Evolutionary conservation across 208 protist species (phyloP), one percentile per base, ranked within the genome.

Genomic region (Trypanosoma platydactyli): DNA sequence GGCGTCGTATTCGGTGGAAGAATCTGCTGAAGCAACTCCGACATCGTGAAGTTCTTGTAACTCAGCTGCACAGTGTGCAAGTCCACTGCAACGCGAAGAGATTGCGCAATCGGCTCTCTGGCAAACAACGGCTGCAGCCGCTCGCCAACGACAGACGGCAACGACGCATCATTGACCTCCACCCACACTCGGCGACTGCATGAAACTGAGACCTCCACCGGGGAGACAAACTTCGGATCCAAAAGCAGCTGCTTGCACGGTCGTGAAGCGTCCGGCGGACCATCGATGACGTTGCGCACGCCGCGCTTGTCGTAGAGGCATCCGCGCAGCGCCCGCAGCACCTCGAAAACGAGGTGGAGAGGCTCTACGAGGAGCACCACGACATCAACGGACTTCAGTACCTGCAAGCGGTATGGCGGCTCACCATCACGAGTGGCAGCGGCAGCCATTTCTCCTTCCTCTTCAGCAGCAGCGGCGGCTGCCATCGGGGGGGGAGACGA

Each of bases 41-140:
- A 67, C 86, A 92, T 94, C 6, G 88, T 92, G 76, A 89, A 96
- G 50, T 92, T 93, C 27, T 66, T 51, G 52, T 88, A 84, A 25
- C 65, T 81, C 16, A 95, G 75, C n/a, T 42, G 15, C 27, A 95
- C 73, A 27, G 0, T 59, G 44, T 80, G 68, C 5, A 56, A 46
- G 1, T 81, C 66, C 29, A 88, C 53, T 18, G 71, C 76, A 20
- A 89, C 48, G 0, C 46, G 42, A 27, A 79, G 45, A 42, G 0
- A 24, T n/a, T 33, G 30, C 13, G 40, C 51, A 12, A 44, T 11
- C 24, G 45, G 24, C 4, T 18, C 35, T 13, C 48, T 25, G 20
- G 33, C 13, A 42, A 27, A 15, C 24, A 74, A 24, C 33, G n/a
- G 18, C 18, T 30, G n/a, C 45, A 73, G 42, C 29, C 58, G 42